phyloP scores from a whole-genome alignment of 768 basidiomycete species.

The Flagelloscypha sp. region DNA sequence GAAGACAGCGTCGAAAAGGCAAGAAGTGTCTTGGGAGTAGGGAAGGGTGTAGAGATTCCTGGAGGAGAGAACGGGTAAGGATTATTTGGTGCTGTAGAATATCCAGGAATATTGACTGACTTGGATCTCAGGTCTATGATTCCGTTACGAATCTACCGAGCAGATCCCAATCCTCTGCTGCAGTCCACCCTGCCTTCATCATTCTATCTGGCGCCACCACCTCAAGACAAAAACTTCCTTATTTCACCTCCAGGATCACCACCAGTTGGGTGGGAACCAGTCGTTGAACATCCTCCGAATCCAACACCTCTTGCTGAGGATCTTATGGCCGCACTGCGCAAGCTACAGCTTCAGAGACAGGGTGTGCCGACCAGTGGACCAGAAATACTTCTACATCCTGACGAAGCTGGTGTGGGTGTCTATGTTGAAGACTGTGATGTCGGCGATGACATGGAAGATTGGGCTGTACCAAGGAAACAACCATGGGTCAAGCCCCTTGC shows the following conservation, averaged over 20 bases:
- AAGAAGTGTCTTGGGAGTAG: too few relatives aligned
- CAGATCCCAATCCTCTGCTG: slow-evolving; percentile 55
- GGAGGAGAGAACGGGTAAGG: slow-evolving; percentile 37
- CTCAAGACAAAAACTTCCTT: slow-evolving; percentile 86
- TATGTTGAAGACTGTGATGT: slow-evolving; percentile 70
- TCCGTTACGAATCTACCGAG: slow-evolving; percentile 62
- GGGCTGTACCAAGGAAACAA: slow-evolving; percentile 26
- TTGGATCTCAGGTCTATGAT: slow-evolving; percentile 44
- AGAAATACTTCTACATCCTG: slow-evolving; percentile 60
- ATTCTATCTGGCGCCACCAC: slow-evolving; percentile 70
- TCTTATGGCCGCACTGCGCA: slow-evolving; percentile 69
- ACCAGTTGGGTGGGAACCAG: slow-evolving; percentile 92
- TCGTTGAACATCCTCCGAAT: slow-evolving; percentile 88
- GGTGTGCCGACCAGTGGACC: slow-evolving; percentile 23
- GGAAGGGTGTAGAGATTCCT: slow-evolving; percentile 47
- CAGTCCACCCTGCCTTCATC: slow-evolving; percentile 24
- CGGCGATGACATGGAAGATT: slow-evolving; percentile 26
- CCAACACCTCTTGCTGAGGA: slow-evolving; percentile 76
- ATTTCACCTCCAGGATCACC: slow-evolving; percentile 98
- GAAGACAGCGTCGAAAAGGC: slow-evolving; percentile 61
- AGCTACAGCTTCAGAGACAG: slow-evolving; percentile 50
- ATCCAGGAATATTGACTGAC: too few relatives aligned
- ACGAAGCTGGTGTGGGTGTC: slow-evolving; percentile 68
- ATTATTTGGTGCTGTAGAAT: too few relatives aligned
- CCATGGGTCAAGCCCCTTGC: slow-evolving; percentile 25